Conservation (phyloP, 192 early-diverging fungal species). For the Allomyces javanicus region DNA sequence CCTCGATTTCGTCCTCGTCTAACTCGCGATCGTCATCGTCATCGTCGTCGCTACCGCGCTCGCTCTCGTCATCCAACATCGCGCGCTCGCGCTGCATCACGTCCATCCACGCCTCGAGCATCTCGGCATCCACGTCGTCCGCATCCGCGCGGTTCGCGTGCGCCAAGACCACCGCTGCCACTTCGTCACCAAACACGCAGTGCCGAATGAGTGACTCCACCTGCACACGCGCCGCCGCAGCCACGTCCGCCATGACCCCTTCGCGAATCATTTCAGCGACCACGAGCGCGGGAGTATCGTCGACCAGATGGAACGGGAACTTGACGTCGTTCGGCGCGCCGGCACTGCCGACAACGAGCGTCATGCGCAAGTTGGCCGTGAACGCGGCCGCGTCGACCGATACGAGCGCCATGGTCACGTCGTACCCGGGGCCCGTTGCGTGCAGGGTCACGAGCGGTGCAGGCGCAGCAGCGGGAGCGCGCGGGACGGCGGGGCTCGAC, state of each 20-base stretch:
- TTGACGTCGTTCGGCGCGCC: background rate
- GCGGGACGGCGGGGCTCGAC: too few relatives aligned
- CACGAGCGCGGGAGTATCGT: background rate
- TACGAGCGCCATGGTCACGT: background rate
- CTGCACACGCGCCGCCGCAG: background rate
- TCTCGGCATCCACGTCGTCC: background rate
- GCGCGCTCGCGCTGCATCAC: background rate
- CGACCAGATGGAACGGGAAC: background rate
- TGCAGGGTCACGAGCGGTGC: too few relatives aligned
- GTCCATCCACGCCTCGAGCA: background rate
- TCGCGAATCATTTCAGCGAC: background rate
- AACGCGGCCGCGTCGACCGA: background rate
- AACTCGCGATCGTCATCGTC: too few relatives aligned
- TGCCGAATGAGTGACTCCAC: background rate
- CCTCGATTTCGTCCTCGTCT: too few relatives aligned
- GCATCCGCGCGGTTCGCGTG: background rate
- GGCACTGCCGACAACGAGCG: background rate
- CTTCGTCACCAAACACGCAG: background rate
- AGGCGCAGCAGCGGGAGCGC: too few relatives aligned
- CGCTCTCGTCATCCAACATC: background rate
- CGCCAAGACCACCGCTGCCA: background rate
- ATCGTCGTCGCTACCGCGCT: background rate
- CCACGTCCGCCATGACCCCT: background rate
- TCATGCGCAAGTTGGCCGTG: background rate
- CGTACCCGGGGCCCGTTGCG: background rate